A percentile compares a stretch with the other conserved stretches of the same genome.
These are phyloP conservation scores for Russula virescens DNA, from an alignment of 768 basidiomycete genomes.

Conservation along the genomic window DNA sequence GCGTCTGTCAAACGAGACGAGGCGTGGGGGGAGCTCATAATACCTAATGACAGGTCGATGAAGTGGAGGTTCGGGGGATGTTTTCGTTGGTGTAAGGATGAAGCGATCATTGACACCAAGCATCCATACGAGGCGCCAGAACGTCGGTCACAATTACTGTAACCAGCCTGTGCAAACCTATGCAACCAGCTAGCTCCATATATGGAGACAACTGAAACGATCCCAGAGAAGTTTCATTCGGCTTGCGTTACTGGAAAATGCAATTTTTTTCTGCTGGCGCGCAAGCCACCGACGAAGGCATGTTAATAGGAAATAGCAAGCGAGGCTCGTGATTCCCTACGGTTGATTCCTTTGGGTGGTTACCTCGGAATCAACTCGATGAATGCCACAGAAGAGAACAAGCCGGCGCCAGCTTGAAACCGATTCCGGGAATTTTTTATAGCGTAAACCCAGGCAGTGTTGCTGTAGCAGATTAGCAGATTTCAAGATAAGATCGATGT, in stretches of 20 bases:
- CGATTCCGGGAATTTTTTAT: constrained; percentile 24
- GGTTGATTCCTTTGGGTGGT: constrained; percentile 12
- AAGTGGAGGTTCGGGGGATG: constrained; percentile 18
- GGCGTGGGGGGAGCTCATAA: constrained; percentile 12
- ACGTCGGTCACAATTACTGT: constrained; percentile 17
- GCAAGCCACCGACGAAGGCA: not conserved
- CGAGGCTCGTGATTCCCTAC: constrained; percentile 20
- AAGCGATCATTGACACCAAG: constrained; percentile 17
- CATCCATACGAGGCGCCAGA: constrained; percentile 19
- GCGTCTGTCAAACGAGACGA: constrained; percentile 13
- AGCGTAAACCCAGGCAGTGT: constrained; percentile 19
- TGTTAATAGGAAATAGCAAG: constrained; percentile 6
- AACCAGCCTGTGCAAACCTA: constrained; percentile 20
- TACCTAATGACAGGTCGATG: constrained; percentile 22
- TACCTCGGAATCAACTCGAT: constrained; percentile 22
- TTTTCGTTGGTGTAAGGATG: constrained; percentile 19
- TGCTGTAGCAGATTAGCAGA: constrained; percentile 11
- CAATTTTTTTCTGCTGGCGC: constrained; percentile 10
- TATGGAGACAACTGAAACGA: constrained; percentile 14
- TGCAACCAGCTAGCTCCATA: constrained; percentile 19
- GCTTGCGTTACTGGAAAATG: not conserved
- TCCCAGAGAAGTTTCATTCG: constrained; percentile 9
- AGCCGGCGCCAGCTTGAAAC: constrained; percentile 22
- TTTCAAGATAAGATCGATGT: constrained; percentile 21
- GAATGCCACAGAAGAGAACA: constrained; percentile 21